Base-by-base conservation (phyloP, 805 yeast species). In the Wickerhamiella brachini region DNA sequence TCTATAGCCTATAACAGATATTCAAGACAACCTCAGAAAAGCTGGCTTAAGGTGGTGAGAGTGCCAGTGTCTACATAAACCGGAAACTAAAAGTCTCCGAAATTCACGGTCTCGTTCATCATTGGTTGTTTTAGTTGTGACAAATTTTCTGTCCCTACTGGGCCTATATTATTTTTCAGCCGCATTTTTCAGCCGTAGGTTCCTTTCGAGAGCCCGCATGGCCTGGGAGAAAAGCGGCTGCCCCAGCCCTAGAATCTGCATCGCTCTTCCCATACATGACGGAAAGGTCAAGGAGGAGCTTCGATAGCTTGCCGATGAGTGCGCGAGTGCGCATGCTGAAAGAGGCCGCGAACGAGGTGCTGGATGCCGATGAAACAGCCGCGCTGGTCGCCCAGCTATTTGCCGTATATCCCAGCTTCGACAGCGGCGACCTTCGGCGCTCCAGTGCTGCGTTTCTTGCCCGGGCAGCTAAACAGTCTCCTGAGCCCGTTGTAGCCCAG, bases 41-140 rank as follows among this genome's bases (percentile, higher is more conserved):
- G 23, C 49, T 56, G 45, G 54, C 39, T 17, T 15, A 48, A 45
- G 60, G 60, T 56, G 59, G 60, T 56, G 59, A 52, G 47, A 50
- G 44, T 29, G 56, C 57, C 53, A 57, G 49, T 31, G 26, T 57
- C 59, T 53, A 56, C 60, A 54, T n/a, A 21, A 57, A 54, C 60
- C 59, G 49, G 45, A 57, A 26, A 10, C 34, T n/a, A 22, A 38
- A n/a, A 17, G 21, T 6, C 26, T 56, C 45, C 21, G 51, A 55
- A 55, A 47, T 45, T 23, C 22, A 38, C 52, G 17, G 18, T 20
- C 53, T 54, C 57, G 47, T 54, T 57, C 60, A 57, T 57, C 60
- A 57, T 45, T 50, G 60, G 50, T 41, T 57, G 60, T 56, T 57
- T 54, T 57, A 56, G 54, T 57, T 56, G 59, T 57, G 49, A 50